Base-by-base conservation (phyloP, 2,329 filamentous ascomycete species). In the Xylaria digitata region DNA sequence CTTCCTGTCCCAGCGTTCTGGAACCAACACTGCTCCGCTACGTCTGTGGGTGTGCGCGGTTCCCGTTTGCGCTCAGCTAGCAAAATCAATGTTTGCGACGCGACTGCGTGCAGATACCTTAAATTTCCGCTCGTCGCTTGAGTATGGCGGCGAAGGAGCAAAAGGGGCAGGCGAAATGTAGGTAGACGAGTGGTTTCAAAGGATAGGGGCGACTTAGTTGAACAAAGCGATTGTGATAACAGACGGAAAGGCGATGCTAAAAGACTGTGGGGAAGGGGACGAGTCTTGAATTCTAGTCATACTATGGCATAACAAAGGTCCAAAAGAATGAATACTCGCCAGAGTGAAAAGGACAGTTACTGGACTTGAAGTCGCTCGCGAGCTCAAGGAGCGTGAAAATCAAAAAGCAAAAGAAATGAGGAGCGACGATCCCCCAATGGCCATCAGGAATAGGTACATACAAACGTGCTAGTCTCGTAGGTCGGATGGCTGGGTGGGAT, bases 381-480 rank as follows among this genome's bases (percentile, higher is more conserved):
- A 59, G 43, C 40, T 43, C 19, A 45, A 62, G 45, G 49, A 55
- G 49, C 46, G 43, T 52, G 58, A 40, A 54, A 63, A 63, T 46
- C 37, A 40, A 71, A 69, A 64, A 40, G 40, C 59, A 66, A 66
- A 66, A 68, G 66, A 69, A 65, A 67, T 64, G 68, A 69, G 71
- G 69, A 75, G 68, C 49, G 66, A 67, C 70, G 70, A 74, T 62
- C 67, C 53, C 54, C 63, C 61, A 65, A 64, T 64, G 68, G 65
- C 65, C 70, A 71, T 67, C 61, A 68, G 55, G 45, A 32, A 11
- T 13, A 13, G n/a, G 21, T n/a, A 13, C 19, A 40, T 3, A 26
- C 26, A 26, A 5, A 26, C 26, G 26, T 26, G 5, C n/a, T n/a
- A n/a, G n/a, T n/a, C n/a, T n/a, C n/a, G n/a, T 3, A 26, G 53